Evolutionary conservation across 1,284 basidiomycete species (phyloP), one percentile per base, ranked within the genome.

Genomic region (Tilletia indica): DNA sequence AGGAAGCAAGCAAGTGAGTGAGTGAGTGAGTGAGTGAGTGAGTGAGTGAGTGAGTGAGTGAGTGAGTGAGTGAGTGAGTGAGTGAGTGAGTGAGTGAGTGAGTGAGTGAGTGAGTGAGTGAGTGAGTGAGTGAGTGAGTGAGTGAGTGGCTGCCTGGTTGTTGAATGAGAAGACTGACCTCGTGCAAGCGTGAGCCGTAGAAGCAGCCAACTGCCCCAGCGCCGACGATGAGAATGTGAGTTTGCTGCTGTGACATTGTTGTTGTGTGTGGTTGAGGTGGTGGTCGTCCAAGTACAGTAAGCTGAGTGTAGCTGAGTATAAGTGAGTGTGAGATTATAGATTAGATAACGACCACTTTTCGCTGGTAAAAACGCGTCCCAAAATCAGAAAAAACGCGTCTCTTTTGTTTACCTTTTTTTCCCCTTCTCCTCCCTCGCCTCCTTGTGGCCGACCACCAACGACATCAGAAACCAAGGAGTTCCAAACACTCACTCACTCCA

Each of bases 151-250:
- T 31, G 25, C 0, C 25, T 64, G 61, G 2, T 8, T 1, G 25
- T 31, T 21, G 45, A 38, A n/a, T n/a, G 16, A n/a, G 25, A 31
- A 64, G 9, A 14, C 61, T 69, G 31, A 72, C 71, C 45, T 68
- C 74, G 68, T 84, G 83, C 21, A 85, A 72, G n/a, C 84, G 75
- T n/a, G 84, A 85, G 38, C 83, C 86, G 73, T 87, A 87, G 73
- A 87, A 86, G 67, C 83, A 83, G 49, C 86, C 86, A 25, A 87
- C 84, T 5, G 86, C 86, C 9, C 86, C 86, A 3, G 86, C 85
- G 0, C 86, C 86, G 6, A 86, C 86, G 78, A 82, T 74, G 51
- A 83, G 73, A 63, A 82, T 73, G 68, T 79, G 72, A 0, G 73
- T 56, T 0, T 73, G 69, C 45, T 64, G 25, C 25, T 45, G 51